Conservation (phyloP, 176 grass and related monocot species). For the sorghum (Sorghum bicolor) region Sorghum_bicolor_NCBIv3 NC_012872.2:66792501-66793000, state of each 20-base stretch:
- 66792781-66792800: constrained; percentile 3
- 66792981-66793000: constrained; percentile 45
- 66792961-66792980: constrained; percentile 69
- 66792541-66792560: constrained; percentile 48
- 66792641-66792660: constrained; percentile 48
- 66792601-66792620: constrained; percentile 49
- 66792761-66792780: neutral
- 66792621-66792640: constrained; percentile 45
- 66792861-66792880: neutral
- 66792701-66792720: neutral
- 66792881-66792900: neutral
- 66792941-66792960: constrained; percentile 41
- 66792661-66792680: constrained; percentile 21
- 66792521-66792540: constrained; percentile 38
- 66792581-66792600: constrained; percentile 53
- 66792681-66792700: constrained; percentile 1
- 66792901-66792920: constrained; percentile 1
- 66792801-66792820: neutral
- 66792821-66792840: neutral
- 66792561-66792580: constrained; percentile 55
- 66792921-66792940: neutral
- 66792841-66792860: neutral
- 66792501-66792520: constrained; percentile 30
- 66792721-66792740: neutral
- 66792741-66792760: neutral